phyloP scores from a whole-genome alignment of 2,329 filamentous ascomycete genomes.

The Aspergillus brunneoviolaceus region DNA sequence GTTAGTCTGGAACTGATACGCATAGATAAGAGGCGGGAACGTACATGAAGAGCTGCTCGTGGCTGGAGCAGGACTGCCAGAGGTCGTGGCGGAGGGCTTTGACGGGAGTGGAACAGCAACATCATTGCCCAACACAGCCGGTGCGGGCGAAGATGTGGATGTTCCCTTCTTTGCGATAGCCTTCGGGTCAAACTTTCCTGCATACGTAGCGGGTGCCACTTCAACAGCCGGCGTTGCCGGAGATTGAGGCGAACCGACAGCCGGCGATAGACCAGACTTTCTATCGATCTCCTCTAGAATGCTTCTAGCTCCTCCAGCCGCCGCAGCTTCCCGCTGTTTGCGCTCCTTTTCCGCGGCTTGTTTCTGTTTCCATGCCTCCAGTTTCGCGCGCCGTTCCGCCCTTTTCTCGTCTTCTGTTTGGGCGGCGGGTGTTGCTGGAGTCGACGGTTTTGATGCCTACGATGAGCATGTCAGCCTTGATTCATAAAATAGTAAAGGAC shows the following conservation, averaged over 20 bases:
- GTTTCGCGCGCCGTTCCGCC: constrained; percentile 74
- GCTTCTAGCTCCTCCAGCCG: constrained; percentile 63
- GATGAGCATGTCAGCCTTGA: neutral
- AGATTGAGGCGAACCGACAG: constrained; percentile 52
- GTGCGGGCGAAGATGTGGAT: constrained; percentile 53
- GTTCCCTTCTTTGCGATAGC: constrained; percentile 77
- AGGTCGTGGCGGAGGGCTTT: constrained; percentile 45
- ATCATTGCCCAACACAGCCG: constrained; percentile 57
- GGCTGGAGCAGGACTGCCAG: constrained; percentile 42
- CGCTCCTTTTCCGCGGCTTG: constrained; percentile 70
- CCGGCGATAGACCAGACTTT: constrained; percentile 60
- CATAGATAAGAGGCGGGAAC: constrained; percentile 9
- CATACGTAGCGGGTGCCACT: constrained; percentile 59
- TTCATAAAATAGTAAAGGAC: neutral
- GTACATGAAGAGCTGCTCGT: constrained; percentile 45
- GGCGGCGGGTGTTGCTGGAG: constrained; percentile 41
- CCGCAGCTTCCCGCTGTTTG: constrained; percentile 66
- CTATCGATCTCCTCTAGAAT: constrained; percentile 73
- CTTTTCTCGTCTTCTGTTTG: constrained; percentile 73
- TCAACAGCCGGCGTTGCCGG: constrained; percentile 50
- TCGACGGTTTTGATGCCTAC: constrained; percentile 56
- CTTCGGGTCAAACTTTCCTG: constrained; percentile 84
- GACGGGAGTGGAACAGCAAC: constrained; percentile 50
- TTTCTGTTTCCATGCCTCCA: constrained; percentile 92
- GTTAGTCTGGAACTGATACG: neutral